Conservation (phyloP, 768 basidiomycete species). For the Tulasnella sp. region DNA sequence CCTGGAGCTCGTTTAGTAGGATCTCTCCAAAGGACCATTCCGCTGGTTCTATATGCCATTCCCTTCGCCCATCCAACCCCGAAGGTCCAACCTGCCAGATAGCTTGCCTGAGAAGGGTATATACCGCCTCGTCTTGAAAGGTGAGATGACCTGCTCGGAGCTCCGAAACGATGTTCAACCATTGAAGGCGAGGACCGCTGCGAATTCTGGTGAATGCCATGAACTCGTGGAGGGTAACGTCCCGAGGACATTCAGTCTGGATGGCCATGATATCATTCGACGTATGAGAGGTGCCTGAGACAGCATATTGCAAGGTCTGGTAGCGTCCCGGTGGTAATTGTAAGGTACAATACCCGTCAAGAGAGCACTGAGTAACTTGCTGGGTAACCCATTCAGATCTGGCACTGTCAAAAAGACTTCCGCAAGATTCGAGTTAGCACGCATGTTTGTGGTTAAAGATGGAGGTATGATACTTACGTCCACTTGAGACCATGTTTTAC, state of each 20-base stretch:
- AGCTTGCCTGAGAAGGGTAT: conserved; percentile 34
- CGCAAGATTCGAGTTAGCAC: too few relatives aligned
- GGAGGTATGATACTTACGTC: too few relatives aligned
- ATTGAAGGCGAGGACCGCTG: conserved; percentile 34
- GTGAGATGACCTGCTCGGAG: conserved; percentile 30
- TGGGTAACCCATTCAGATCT: too few relatives aligned
- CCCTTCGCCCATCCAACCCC: conserved; percentile 15
- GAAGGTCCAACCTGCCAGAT: conserved; percentile 32
- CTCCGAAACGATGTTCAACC: conserved; percentile 39
- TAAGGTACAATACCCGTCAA: too few relatives aligned
- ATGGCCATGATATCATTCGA: conserved; percentile 33
- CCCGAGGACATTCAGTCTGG: conserved; percentile 31
- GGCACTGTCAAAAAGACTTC: too few relatives aligned
- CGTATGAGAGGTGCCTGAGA: conserved; percentile 27
- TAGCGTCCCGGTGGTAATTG: too few relatives aligned
- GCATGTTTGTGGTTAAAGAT: too few relatives aligned
- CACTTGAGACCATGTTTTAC: too few relatives aligned
- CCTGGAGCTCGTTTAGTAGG: conserved; percentile 29
- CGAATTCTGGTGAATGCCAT: conserved; percentile 36
- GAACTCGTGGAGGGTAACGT: conserved; percentile 35
- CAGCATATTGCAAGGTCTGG: conserved; percentile 32
- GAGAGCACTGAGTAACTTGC: too few relatives aligned
- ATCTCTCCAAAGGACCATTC: conserved; percentile 26
- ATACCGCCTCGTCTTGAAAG: conserved; percentile 31
- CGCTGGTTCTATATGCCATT: conserved; percentile 33